phyloP scores from a whole-genome alignment of 1,284 basidiomycete species.

The Hypsizygus ulmarius region DNA sequence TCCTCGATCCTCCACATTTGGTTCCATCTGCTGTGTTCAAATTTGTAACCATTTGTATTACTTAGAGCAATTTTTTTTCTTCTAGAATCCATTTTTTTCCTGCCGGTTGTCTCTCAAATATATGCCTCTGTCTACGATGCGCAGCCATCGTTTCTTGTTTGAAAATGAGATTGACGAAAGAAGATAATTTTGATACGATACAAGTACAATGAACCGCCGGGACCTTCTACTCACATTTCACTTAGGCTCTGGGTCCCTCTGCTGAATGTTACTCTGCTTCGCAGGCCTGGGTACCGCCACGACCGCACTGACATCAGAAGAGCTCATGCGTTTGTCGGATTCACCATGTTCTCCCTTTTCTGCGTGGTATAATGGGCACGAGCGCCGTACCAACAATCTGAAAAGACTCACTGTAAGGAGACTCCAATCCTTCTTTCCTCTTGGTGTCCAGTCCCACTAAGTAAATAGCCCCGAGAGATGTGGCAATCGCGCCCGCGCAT shows the following conservation, averaged over 20 bases:
- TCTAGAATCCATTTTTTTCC: no score
- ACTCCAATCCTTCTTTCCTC: conserved; percentile 27
- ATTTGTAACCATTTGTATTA: no score
- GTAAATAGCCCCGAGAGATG: conserved; percentile 31
- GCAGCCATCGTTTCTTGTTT: no score
- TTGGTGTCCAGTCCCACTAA: conserved; percentile 27
- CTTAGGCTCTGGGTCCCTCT: conserved; percentile 3
- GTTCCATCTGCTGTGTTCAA: no score
- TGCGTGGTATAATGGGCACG: neutral
- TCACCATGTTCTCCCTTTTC: conserved; percentile 9
- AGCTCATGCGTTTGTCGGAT: conserved; percentile 31
- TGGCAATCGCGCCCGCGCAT: conserved; percentile 25
- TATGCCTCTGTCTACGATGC: no score
- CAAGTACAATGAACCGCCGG: no score
- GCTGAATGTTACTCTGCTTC: conserved; percentile 22
- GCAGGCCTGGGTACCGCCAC: conserved; percentile 32
- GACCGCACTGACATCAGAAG: conserved; percentile 31
- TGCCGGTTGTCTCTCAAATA: no score
- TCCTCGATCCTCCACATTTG: no score
- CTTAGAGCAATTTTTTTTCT: no score
- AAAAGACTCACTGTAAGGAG: conserved; percentile 29
- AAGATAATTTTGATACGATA: no score
- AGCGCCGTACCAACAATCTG: no score
- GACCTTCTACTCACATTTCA: neutral
- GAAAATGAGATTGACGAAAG: no score